Conservation (phyloP, 306 rosid species). For the Cucurbita maxima region DNA sequence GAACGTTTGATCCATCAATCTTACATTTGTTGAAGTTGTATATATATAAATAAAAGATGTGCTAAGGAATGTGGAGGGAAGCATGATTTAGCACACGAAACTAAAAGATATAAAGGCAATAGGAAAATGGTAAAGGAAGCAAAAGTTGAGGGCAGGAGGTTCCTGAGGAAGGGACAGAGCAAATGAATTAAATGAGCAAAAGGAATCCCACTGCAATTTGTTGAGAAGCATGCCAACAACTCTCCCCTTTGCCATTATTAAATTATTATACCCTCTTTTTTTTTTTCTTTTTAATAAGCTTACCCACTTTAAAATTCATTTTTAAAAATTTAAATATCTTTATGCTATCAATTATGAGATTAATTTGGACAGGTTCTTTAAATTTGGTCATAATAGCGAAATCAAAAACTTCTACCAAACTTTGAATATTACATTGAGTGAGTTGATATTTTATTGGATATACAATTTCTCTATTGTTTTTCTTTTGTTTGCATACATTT, state of each 20-base stretch:
- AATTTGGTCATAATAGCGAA: neutral
- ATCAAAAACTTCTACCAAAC: neutral
- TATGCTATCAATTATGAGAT: neutral
- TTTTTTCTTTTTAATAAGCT: neutral
- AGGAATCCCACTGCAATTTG: neutral
- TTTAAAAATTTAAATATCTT: neutral
- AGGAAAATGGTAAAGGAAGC: neutral
- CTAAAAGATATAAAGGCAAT: neutral
- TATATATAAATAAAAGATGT: neutral
- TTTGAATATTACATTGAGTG: too few species aligned
- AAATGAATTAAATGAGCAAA: neutral
- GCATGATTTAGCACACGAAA: conserved; percentile 6
- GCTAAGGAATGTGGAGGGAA: conserved; percentile 1
- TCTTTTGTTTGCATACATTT: too few species aligned
- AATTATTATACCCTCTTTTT: neutral
- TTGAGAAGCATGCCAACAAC: neutral
- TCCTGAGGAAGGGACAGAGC: conserved; percentile 1
- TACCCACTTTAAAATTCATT: neutral
- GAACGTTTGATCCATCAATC: too few species aligned
- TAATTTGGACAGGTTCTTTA: neutral
- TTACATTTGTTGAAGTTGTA: too few species aligned
- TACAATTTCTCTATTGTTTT: too few species aligned
- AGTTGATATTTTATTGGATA: too few species aligned
- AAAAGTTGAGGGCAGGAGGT: conserved; percentile 8
- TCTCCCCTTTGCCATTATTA: neutral